Conservation (phyloP, 164 flowering plant genomes). For the Aristolochia contorta region DNA sequence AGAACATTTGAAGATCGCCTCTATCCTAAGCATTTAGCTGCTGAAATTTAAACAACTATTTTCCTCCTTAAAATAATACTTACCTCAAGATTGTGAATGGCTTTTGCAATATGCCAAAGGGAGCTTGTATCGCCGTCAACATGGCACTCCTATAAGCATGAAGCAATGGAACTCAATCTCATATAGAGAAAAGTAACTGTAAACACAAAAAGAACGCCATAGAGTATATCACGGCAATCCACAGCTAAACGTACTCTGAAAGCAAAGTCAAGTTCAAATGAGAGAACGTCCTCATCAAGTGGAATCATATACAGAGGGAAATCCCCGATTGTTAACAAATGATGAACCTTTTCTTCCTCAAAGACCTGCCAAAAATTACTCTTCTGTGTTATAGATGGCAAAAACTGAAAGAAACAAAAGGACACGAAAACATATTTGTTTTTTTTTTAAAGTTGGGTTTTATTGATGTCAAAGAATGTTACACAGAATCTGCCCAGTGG, state of each 20-base stretch:
- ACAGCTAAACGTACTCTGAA: slow-evolving; percentile 44
- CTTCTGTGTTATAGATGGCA: background rate
- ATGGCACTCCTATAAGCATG: slow-evolving; percentile 44
- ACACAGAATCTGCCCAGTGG: too few relatives aligned
- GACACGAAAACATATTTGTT: background rate
- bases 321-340: slow-evolving; percentile 78
- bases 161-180: background rate
- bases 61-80: background rate
- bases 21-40: too few relatives aligned
- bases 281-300: slow-evolving; percentile 86
- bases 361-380: slow-evolving; percentile 36
- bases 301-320: slow-evolving; percentile 75
- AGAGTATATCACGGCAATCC: background rate
- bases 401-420: background rate
- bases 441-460: background rate
- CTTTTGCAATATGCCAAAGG: slow-evolving; percentile 94
- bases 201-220: background rate
- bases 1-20: too few relatives aligned
- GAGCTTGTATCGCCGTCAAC: slow-evolving; percentile 84
- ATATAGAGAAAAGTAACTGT: background rate
- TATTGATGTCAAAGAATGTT: too few relatives aligned
- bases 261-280: slow-evolving; percentile 83
- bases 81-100: slow-evolving; percentile 97
- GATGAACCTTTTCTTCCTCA: slow-evolving; percentile 86
- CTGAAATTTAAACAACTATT: too few relatives aligned